phyloP scores from a whole-genome alignment of 129 eudicot species.

The Rutidosis leptorrhynchoides region DNA sequence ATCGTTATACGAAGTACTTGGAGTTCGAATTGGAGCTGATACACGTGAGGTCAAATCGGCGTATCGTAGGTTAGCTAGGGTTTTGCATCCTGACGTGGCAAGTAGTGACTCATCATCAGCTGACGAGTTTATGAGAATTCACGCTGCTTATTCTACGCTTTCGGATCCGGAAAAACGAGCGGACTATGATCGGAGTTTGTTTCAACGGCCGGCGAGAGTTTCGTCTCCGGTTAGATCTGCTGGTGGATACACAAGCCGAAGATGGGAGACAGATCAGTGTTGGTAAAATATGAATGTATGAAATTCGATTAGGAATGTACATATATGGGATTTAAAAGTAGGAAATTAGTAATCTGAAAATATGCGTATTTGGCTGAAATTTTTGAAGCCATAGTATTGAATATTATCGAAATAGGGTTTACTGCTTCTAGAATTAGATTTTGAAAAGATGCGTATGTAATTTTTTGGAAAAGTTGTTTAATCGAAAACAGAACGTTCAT shows the following conservation, averaged over 20 bases:
- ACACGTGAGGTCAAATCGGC: slow-evolving; percentile 16
- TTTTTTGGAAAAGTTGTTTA: too few relatives aligned
- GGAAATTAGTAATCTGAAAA: too few relatives aligned
- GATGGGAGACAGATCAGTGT: slow-evolving; percentile 36
- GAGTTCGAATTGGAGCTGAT: slow-evolving; percentile 22
- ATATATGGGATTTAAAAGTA: too few relatives aligned
- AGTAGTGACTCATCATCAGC: slow-evolving; percentile 23
- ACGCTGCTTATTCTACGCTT: slow-evolving; percentile 24
- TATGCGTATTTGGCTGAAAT: too few relatives aligned
- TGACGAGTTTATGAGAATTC: slow-evolving; percentile 19
- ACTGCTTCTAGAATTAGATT: too few relatives aligned
- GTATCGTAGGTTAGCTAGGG: slow-evolving; percentile 26
- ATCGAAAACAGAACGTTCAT: too few relatives aligned
- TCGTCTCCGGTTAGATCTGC: not conserved
- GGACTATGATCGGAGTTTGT: slow-evolving; percentile 19
- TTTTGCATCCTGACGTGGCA: slow-evolving; percentile 28
- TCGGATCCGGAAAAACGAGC: slow-evolving; percentile 24
- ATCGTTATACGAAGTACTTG: slow-evolving; percentile 27
- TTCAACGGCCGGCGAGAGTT: not conserved
- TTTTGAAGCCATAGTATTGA: too few relatives aligned
- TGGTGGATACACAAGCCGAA: not conserved
- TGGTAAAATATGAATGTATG: slow-evolving; percentile 15
- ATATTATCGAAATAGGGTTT: too few relatives aligned
- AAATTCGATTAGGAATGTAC: too few relatives aligned
- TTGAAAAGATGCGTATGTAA: too few relatives aligned